Conservation (phyloP, 225 moss, liverwort and hornwort species). For the Lunularia cruciata region DNA sequence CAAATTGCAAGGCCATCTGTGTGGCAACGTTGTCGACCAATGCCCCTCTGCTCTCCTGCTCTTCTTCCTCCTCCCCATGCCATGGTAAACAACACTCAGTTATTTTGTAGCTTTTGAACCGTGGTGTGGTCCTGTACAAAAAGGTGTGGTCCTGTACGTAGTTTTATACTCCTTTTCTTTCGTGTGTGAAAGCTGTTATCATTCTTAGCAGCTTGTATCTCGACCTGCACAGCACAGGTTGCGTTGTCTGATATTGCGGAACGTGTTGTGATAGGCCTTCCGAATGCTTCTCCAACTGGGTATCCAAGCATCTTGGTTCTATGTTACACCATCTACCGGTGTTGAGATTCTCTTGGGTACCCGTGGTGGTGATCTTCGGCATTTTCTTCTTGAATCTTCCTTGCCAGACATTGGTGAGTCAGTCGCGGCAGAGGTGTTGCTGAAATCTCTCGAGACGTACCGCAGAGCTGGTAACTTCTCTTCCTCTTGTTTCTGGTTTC, state of each 20-base stretch:
- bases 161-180: not conserved
- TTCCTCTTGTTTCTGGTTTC: not conserved
- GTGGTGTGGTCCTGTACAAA: no score
- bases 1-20: conserved; percentile 71
- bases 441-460: conserved; percentile 89
- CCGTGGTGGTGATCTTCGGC: conserved; percentile 76
- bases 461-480: conserved; percentile 70
- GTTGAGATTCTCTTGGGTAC: conserved; percentile 33
- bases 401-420: conserved; percentile 83
- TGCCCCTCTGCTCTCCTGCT: conserved; percentile 92
- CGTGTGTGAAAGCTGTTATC: not conserved
- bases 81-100: conserved; percentile 52
- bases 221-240: not conserved
- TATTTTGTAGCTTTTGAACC: not conserved
- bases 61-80: conserved; percentile 97
- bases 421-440: conserved; percentile 81
- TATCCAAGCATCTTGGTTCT: conserved; percentile 90
- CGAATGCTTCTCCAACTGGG: conserved; percentile 88
- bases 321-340: conserved; percentile 34
- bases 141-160: no score
- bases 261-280: conserved; percentile 56
- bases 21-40: conserved; percentile 93
- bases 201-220: not conserved
- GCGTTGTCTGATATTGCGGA: not conserved
- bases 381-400: conserved; percentile 69